phyloP scores from a whole-genome alignment of 2,329 filamentous ascomycete genomes.

The Dactylella cylindrospora region DNA sequence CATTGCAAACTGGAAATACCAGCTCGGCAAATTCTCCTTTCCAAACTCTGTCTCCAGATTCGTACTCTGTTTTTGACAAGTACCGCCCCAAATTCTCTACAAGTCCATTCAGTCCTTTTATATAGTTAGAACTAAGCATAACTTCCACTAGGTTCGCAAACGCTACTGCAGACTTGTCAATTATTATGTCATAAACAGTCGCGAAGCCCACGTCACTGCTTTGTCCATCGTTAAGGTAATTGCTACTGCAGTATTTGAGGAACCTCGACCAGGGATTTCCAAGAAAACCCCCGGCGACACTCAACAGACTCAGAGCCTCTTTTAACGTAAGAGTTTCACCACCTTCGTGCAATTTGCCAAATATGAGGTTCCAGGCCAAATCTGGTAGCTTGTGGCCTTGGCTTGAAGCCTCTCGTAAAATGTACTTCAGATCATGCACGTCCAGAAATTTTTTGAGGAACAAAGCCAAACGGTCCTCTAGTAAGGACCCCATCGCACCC shows the following conservation, averaged over 20 bases:
- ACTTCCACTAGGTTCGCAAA: conserved; percentile 2
- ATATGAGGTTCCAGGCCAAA: conserved; percentile 5
- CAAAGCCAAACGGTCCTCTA: background rate
- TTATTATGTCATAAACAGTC: conserved; percentile 1
- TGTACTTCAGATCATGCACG: conserved; percentile 8
- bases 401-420: background rate
- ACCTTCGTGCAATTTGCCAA: background rate
- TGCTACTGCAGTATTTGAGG: no score
- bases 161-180: background rate
- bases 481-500: background rate
- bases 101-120: no score
- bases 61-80: no score
- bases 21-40: background rate
- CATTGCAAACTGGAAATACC: conserved; percentile 3
- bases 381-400: background rate
- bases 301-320: conserved; percentile 11
- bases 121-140: no score
- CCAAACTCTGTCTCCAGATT: background rate
- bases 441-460: conserved; percentile 8
- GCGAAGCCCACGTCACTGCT: background rate
- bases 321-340: background rate
- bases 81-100: no score
- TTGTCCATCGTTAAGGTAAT: background rate
- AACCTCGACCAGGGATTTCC: background rate
- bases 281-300: background rate